These are phyloP conservation scores for Limtongia smithiae DNA, from an alignment of 805 yeast genomes.

Conservation along the genomic window DNA sequence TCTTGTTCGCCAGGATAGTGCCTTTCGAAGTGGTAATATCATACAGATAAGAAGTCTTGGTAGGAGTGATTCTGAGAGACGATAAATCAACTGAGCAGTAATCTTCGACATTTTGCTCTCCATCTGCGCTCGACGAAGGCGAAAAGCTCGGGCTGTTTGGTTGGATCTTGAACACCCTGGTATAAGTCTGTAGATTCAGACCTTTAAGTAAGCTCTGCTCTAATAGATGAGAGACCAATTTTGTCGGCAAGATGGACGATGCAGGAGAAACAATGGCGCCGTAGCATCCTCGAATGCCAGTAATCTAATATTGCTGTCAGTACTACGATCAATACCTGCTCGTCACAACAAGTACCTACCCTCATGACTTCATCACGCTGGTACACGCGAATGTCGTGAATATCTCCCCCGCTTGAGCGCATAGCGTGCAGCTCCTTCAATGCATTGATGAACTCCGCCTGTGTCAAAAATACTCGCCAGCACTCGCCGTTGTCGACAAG, in stretches of 20 bases:
- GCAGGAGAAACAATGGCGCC: constrained; percentile 43
- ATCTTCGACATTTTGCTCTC: constrained; percentile 18
- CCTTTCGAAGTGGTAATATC: constrained; percentile 37
- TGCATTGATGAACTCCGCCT: constrained; percentile 23
- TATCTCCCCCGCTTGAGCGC: constrained; percentile 23
- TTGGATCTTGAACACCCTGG: constrained; percentile 38
- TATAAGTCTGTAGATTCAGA: constrained; percentile 45
- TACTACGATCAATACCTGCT: constrained; percentile 10
- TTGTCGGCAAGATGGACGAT: constrained; percentile 47
- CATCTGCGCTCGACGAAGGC: not conserved
- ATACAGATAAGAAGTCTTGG: constrained; percentile 9
- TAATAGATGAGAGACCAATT: constrained; percentile 39
- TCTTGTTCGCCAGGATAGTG: constrained; percentile 35
- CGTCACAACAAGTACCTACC: constrained; percentile 26
- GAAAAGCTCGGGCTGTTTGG: constrained; percentile 7
- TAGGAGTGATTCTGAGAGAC: constrained; percentile 15
- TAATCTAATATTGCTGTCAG: constrained; percentile 15
- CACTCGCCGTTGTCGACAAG: constrained; percentile 40
- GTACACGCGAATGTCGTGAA: constrained; percentile 21
- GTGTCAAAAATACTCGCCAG: constrained; percentile 27
- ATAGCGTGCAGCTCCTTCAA: constrained; percentile 10
- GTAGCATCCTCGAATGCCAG: constrained; percentile 35
- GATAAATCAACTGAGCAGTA: constrained; percentile 12
- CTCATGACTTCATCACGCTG: constrained; percentile 16
- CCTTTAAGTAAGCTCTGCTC: constrained; percentile 38